A percentile compares a stretch with the other conserved stretches of the same genome.
These are phyloP conservation scores for Ambrosia trifida DNA, from an alignment of 129 eudicot species.

Conservation along the genomic window DNA sequence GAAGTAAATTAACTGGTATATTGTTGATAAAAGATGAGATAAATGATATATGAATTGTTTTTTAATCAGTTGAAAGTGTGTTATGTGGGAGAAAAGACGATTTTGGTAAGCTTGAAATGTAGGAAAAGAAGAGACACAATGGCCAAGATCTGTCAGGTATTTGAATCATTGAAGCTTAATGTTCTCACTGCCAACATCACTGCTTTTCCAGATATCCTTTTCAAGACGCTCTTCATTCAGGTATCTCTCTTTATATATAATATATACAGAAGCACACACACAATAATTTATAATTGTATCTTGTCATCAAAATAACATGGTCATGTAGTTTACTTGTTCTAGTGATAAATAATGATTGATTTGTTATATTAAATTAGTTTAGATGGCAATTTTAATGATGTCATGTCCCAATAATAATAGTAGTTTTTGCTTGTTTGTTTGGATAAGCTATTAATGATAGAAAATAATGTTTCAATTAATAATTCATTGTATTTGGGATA, in stretches of 20 bases:
- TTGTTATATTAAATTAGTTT: not conserved
- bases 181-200: conserved; percentile 64
- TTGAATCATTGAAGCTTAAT: conserved; percentile 79
- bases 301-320: not conserved
- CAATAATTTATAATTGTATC: not conserved
- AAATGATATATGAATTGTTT: not conserved
- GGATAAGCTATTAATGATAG: not conserved
- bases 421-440: not conserved
- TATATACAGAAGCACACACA: not conserved
- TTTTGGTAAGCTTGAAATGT: conserved; percentile 73
- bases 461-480: not conserved
- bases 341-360: not conserved
- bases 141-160: conserved; percentile 66
- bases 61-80: conserved; percentile 59
- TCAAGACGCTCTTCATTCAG: conserved; percentile 72
- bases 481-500: not conserved
- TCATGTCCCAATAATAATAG: conserved; percentile 1
- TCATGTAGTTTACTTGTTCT: not conserved
- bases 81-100: conserved; percentile 61
- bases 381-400: conserved; percentile 5
- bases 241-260: conserved; percentile 31
- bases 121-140: conserved; percentile 63
- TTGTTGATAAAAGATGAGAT: not conserved
- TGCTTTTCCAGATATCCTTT: conserved; percentile 60
- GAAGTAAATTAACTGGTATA: not conserved